phyloP scores from a whole-genome alignment of 208 protist species.

The Leishmania mexicana region DNA sequence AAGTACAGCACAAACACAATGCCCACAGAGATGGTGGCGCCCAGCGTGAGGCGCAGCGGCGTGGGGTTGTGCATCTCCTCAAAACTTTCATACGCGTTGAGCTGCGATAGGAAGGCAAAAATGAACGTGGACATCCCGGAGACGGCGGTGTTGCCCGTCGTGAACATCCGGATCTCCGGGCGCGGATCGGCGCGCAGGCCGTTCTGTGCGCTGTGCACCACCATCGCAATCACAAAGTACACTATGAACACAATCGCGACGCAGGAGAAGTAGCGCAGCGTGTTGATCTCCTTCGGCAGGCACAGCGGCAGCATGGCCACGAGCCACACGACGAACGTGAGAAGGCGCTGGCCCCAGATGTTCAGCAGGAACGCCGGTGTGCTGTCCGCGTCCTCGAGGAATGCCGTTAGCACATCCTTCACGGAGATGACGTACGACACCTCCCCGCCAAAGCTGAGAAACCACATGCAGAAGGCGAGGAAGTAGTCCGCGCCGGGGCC shows the following conservation, averaged over 20 bases:
- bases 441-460: constrained; percentile 56
- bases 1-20: constrained; percentile 72
- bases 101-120: constrained; percentile 74
- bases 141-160: constrained; percentile 55
- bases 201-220: constrained; percentile 58
- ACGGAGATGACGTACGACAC: constrained; percentile 81
- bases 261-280: constrained; percentile 68
- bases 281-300: constrained; percentile 83
- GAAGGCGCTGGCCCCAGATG: constrained; percentile 46
- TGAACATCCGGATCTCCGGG: constrained; percentile 46
- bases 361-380: constrained; percentile 34
- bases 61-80: constrained; percentile 64
- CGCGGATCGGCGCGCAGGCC: constrained; percentile 34
- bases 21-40: constrained; percentile 37
- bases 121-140: constrained; percentile 62
- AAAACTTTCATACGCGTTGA: constrained; percentile 74
- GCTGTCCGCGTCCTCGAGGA: constrained; percentile 37
- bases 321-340: constrained; percentile 66
- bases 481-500: constrained; percentile 61
- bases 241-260: constrained; percentile 63
- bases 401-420: constrained; percentile 53
- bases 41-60: constrained; percentile 51
- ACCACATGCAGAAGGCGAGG: constrained; percentile 52
- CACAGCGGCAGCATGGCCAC: constrained; percentile 73
- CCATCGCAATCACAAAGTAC: constrained; percentile 71